A percentile compares a stretch with the other conserved stretches of the same genome.
These are phyloP conservation scores for Talaromyces piceae DNA, from an alignment of 2,329 filamentous ascomycete genomes.

Conservation along the genomic window DNA sequence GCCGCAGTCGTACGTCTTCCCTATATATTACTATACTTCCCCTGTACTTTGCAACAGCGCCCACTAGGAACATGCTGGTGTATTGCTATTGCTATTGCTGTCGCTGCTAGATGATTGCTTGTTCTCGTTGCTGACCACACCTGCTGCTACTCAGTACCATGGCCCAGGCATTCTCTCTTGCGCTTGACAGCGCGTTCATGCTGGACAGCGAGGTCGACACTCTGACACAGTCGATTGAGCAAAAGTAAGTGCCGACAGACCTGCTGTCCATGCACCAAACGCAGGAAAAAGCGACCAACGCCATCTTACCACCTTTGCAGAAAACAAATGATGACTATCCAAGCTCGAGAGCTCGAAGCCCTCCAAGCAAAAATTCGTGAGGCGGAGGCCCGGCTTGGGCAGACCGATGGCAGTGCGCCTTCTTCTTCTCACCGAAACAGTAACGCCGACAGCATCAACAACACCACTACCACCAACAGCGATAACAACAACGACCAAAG, in stretches of 20 bases:
- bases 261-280: not conserved
- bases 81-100: not conserved
- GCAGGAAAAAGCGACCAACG: slow-evolving; percentile 1
- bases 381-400: slow-evolving; percentile 67
- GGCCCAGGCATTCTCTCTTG: slow-evolving; percentile 76
- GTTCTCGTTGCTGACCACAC: not conserved
- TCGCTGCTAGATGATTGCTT: not conserved
- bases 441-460: too few relatives aligned
- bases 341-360: slow-evolving; percentile 72
- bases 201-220: slow-evolving; percentile 71
- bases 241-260: slow-evolving; percentile 76
- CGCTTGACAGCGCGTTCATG: slow-evolving; percentile 82
- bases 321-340: slow-evolving; percentile 68
- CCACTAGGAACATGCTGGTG: too few relatives aligned
- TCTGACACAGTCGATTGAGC: slow-evolving; percentile 66
- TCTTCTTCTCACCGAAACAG: slow-evolving; percentile 13
- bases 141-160: slow-evolving; percentile 56
- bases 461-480: too few relatives aligned
- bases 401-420: slow-evolving; percentile 14
- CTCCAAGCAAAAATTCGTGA: slow-evolving; percentile 78
- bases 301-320: slow-evolving; percentile 38
- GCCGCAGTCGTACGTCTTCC: slow-evolving; percentile 68
- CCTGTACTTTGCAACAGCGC: not conserved
- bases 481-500: slow-evolving; percentile 10
- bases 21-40: not conserved